Base-by-base conservation (phyloP, 164 flowering plant species). In the Euptelea pleiosperma region DNA sequence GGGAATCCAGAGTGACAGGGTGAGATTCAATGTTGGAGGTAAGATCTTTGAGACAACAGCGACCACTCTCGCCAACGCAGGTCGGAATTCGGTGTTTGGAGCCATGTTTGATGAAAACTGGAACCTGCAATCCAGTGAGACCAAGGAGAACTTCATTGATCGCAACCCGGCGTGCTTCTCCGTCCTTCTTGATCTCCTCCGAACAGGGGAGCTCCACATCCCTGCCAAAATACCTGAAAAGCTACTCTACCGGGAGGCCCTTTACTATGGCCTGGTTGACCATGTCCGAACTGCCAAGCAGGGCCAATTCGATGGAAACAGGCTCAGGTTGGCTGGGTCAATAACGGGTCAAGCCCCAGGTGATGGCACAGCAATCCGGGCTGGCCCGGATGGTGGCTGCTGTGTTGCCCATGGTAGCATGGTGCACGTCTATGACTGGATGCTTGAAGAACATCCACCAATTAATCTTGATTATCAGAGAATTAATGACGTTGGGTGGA, bases 361-460 rank as follows among this genome's bases (percentile, higher is more conserved):
- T 0, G 96, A 91, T 25, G 91, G 91, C 7, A 84, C 91, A 0
- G 91, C 91, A 2, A 87, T 91, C 34, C 73, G 97, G 1, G 97
- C 89, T 6, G 81, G 85, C 14, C 97, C 96, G 0, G 82, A 81
- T 46, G 96, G 97, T 6, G 96, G 97, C 4, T 86, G 93, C 71
- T 83, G 86, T 63, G 89, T 88, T 22, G 97, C 91, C 2, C 93
- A 88, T 55, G 93, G 93, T 2, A 75, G 84, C 58, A 73, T 91
- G 75, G 97, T 91, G 9, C 96, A 88, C 52, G 86, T 84, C 22
- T 91, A 83, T 52, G 82, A 85, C 55, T 87, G 97, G 97, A 84
- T 78, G 84, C 60, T 91, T 12, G 86, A 86, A 41, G 87, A 91
- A 55, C 85, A 82, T 42, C 80, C 82, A 0, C 79, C 96, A 1